Conservation (phyloP, 768 basidiomycete species). For the Xerocomellus chrysenteron region DNA sequence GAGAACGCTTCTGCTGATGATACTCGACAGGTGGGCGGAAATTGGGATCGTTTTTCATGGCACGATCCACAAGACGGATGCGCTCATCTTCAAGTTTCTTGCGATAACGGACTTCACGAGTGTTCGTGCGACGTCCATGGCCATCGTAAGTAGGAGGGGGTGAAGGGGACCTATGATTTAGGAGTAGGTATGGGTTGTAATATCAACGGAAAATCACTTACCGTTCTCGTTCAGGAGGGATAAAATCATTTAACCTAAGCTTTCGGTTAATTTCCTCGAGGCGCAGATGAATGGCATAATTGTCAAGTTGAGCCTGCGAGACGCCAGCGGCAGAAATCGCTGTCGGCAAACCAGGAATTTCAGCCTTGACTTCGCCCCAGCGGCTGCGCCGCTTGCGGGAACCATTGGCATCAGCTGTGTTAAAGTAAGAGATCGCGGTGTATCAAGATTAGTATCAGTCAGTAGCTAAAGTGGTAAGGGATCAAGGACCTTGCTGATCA, state of each 20-base stretch:
- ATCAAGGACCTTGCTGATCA: slow-evolving; percentile 31
- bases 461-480: slow-evolving; percentile 36
- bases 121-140: slow-evolving; percentile 97
- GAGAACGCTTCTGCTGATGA: slow-evolving; percentile 90
- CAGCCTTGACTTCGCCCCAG: slow-evolving; percentile 93
- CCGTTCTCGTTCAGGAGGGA: slow-evolving; percentile 95
- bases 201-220: slow-evolving; percentile 23
- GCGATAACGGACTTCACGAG: slow-evolving; percentile 96
- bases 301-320: slow-evolving; percentile 93
- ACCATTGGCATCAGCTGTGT: slow-evolving; percentile 75
- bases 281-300: slow-evolving; percentile 94
- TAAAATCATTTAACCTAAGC: slow-evolving; percentile 87
- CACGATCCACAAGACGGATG: slow-evolving; percentile 88
- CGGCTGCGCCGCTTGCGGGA: slow-evolving; percentile 95
- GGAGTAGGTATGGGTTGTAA: slow-evolving; percentile 12
- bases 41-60: slow-evolving; percentile 97
- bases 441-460: slow-evolving; percentile 59
- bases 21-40: slow-evolving; percentile 98
- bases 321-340: slow-evolving; percentile 93
- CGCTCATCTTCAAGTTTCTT: slow-evolving; percentile 94
- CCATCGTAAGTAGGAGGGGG: slow-evolving; percentile 97
- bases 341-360: slow-evolving; percentile 91
- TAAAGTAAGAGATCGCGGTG: slow-evolving; percentile 40
- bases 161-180: slow-evolving; percentile 72
- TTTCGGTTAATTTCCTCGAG: slow-evolving; percentile 98